Conservation (phyloP, 2,329 filamentous ascomycete species). For the Bipolaris victoriae region DNA sequence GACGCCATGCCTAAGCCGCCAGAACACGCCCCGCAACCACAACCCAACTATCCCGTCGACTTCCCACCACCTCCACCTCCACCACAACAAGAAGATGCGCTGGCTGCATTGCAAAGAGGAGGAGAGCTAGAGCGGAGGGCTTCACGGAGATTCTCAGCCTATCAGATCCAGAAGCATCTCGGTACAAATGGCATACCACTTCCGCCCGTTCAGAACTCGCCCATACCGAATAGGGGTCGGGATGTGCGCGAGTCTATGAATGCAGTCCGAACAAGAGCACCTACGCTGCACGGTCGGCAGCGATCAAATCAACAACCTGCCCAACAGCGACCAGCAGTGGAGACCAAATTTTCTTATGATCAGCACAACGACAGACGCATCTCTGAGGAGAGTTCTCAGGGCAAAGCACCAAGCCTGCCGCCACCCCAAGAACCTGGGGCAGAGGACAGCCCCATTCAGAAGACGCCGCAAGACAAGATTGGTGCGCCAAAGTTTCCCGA, state of each 20-base stretch:
- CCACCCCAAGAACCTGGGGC: conserved; percentile 39
- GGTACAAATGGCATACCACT: conserved; percentile 86
- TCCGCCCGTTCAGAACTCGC: conserved; percentile 76
- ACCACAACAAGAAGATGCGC: conserved; percentile 84
- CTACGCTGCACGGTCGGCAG: conserved; percentile 60
- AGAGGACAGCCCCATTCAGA: conserved; percentile 48
- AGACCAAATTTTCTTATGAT: conserved; percentile 63
- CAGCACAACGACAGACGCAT: conserved; percentile 61
- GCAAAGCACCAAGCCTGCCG: conserved; percentile 44
- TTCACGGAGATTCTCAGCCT: conserved; percentile 91
- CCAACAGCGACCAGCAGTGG: conserved; percentile 55
- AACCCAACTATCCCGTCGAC: conserved; percentile 57
- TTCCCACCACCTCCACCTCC: conserved; percentile 78
- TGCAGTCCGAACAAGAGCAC: conserved; percentile 67
- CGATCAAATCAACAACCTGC: conserved; percentile 48
- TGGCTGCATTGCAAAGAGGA: conserved; percentile 88
- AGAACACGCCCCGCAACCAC: conserved; percentile 29
- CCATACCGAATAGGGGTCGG: conserved; percentile 82
- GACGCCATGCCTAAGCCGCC: conserved; percentile 55
- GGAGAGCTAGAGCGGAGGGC: conserved; percentile 91
- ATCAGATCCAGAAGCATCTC: conserved; percentile 94
- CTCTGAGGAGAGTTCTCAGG: conserved; percentile 64
- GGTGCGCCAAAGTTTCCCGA: conserved; percentile 49
- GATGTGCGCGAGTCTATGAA: conserved; percentile 86
- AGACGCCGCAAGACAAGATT: conserved; percentile 72